These are phyloP conservation scores for Heracleum sosnowskyi DNA, from an alignment of 129 eudicot species.

Conservation along the genomic window DNA sequence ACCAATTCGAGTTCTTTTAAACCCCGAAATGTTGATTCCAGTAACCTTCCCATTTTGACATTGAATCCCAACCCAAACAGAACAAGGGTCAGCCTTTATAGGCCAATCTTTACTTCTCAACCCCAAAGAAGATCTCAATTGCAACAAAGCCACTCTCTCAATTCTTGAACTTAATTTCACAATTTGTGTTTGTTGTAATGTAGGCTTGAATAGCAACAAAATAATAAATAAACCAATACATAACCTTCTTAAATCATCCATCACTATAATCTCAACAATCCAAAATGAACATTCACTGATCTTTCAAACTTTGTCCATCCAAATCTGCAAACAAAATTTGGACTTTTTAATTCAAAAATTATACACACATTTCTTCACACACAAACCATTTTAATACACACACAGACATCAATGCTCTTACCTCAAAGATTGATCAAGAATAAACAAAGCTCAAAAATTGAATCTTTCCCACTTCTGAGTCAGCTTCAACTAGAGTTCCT, in stretches of 20 bases:
- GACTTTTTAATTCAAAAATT: conserved; percentile 6
- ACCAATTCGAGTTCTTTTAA: conserved; percentile 63
- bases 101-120: conserved; percentile 77
- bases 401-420: conserved; percentile 5
- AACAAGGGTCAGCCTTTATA: conserved; percentile 69
- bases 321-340: conserved; percentile 9
- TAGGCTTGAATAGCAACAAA: conserved; percentile 26
- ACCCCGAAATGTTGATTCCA: conserved; percentile 67
- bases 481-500: neutral
- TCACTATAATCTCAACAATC: conserved; percentile 14
- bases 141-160: conserved; percentile 61
- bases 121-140: conserved; percentile 79
- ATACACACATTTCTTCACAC: neutral
- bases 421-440: neutral
- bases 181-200: conserved; percentile 31
- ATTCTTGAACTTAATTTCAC: conserved; percentile 18
- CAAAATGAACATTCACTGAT: conserved; percentile 15
- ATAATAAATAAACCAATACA: conserved; percentile 13
- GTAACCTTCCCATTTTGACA: conserved; percentile 58
- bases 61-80: conserved; percentile 51
- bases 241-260: conserved; percentile 33
- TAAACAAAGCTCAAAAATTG: neutral
- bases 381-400: neutral
- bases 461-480: neutral
- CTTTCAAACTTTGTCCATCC: conserved; percentile 13